Percentiles rank a stretch among this genome's conserved stretches.
Evolutionary conservation across 768 basidiomycete genomes (phyloP).

Genomic region (Lanmaoa rubissima): DNA sequence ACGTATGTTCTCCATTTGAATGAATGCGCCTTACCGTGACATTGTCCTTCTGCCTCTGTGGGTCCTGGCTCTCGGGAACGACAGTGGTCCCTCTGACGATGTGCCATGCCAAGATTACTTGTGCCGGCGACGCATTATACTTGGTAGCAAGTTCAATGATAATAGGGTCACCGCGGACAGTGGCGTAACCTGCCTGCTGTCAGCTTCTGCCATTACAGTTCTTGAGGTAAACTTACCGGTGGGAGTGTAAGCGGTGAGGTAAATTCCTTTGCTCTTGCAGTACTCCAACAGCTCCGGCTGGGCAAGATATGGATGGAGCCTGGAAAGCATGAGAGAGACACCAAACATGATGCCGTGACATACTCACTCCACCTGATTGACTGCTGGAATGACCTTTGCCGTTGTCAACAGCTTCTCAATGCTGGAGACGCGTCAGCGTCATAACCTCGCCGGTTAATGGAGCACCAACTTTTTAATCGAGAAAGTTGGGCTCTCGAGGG

Average conservation of each 20-base stretch:
- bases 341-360: background rate
- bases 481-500: constrained; percentile 19
- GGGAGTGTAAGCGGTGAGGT: constrained; percentile 67
- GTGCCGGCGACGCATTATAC: constrained; percentile 27
- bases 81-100: background rate
- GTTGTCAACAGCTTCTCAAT: constrained; percentile 40
- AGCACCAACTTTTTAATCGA: constrained; percentile 29
- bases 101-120: constrained; percentile 34
- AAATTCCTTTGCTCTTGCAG: constrained; percentile 61
- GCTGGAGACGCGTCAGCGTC: background rate
- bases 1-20: background rate
- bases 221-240: constrained; percentile 31
- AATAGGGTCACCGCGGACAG: constrained; percentile 29
- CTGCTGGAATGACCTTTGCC: constrained; percentile 56
- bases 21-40: constrained; percentile 35
- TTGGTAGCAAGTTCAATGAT: constrained; percentile 31
- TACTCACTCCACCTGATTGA: constrained; percentile 59
- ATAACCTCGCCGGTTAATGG: background rate
- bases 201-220: background rate
- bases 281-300: constrained; percentile 50
- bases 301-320: constrained; percentile 62
- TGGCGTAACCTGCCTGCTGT: constrained; percentile 18
- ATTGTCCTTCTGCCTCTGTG: constrained; percentile 49
- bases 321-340: constrained; percentile 25
- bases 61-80: constrained; percentile 51